phyloP scores from a whole-genome alignment of 2,329 filamentous ascomycete species.

The Trichoderma sp. region DNA sequence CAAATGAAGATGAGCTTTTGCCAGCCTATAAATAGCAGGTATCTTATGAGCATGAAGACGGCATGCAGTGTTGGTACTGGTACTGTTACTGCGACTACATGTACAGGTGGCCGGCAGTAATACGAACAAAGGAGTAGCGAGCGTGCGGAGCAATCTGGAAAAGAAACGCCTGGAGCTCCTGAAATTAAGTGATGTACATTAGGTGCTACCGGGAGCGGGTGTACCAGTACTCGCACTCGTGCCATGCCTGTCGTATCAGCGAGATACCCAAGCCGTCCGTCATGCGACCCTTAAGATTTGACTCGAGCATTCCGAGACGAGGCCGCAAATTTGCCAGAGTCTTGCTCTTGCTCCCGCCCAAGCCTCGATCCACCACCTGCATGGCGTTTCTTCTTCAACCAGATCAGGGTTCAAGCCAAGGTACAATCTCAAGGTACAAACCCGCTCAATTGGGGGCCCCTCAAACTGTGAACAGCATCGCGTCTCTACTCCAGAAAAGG shows the following conservation, averaged over 20 bases:
- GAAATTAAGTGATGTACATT: constrained; percentile 17
- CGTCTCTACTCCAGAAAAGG: background rate
- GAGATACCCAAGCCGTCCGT: constrained; percentile 10
- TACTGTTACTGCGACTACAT: background rate
- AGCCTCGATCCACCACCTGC: background rate
- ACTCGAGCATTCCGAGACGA: constrained; percentile 10
- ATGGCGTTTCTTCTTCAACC: background rate
- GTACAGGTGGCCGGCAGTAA: background rate
- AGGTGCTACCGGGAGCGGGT: background rate
- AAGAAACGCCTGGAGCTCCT: constrained; percentile 17
- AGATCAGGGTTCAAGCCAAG: background rate
- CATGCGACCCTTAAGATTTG: constrained; percentile 13
- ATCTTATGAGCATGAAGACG: background rate
- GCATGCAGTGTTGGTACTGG: background rate
- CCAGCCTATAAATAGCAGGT: constrained; percentile 9
- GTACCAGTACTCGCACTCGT: constrained; percentile 7
- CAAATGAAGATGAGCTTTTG: constrained; percentile 9
- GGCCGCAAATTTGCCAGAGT: background rate
- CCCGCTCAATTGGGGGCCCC: background rate
- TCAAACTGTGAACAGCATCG: background rate
- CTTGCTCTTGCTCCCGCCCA: background rate
- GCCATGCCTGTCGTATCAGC: constrained; percentile 7
- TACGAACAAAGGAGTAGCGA: constrained; percentile 16
- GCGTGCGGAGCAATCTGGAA: background rate
- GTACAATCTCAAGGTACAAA: background rate